Percentiles rank a stretch among this genome's conserved stretches.
Evolutionary conservation across 768 basidiomycete species (phyloP).

Genomic region (Pleurotus ostreatus): DNA sequence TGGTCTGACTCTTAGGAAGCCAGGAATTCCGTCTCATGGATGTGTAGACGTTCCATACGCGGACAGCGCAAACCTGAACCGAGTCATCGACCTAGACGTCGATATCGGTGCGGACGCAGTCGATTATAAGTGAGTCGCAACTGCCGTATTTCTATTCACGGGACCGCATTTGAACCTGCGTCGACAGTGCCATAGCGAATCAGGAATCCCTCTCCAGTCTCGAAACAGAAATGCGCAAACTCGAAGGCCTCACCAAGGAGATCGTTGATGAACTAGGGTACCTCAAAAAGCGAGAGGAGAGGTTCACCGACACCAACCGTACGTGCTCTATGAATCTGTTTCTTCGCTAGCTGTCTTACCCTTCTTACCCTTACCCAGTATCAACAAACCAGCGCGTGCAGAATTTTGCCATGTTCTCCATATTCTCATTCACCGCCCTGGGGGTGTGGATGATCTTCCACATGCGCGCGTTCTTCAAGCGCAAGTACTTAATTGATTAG

Average conservation of each 20-base stretch:
- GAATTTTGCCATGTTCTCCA: constrained; percentile 88
- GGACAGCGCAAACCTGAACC: constrained; percentile 45
- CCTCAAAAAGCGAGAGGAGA: constrained; percentile 84
- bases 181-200: constrained; percentile 88
- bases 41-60: constrained; percentile 40
- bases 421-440: constrained; percentile 70
- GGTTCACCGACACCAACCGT: constrained; percentile 89
- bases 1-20: constrained; percentile 13
- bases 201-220: constrained; percentile 94
- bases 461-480: constrained; percentile 91
- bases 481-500: constrained; percentile 88
- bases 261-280: constrained; percentile 92
- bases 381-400: constrained; percentile 91
- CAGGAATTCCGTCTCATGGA: constrained; percentile 1
- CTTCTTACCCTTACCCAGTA: constrained; percentile 40
- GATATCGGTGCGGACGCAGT: constrained; percentile 98
- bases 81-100: constrained; percentile 88
- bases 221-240: constrained; percentile 97
- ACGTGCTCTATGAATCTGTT: constrained; percentile 23
- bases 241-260: constrained; percentile 93
- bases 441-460: constrained; percentile 97
- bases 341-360: neutral
- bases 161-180: constrained; percentile 3
- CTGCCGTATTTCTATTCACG: constrained; percentile 22
- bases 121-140: constrained; percentile 80